Conservation (phyloP, 1,139 yeast species). For the Meyerozyma sp. region DNA sequence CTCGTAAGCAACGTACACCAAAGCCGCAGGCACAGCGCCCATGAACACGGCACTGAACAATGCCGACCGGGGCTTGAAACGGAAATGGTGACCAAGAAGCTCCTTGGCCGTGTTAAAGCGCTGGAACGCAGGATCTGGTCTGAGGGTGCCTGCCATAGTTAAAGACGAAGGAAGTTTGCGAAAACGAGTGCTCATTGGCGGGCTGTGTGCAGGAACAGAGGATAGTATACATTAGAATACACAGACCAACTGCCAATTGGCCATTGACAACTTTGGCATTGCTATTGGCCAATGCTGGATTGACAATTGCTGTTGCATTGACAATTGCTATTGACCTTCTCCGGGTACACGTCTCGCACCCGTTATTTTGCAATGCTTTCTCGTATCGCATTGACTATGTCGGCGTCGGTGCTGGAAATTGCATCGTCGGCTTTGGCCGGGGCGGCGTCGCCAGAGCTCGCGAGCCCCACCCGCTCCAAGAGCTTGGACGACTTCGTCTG, state of each 20-base stretch:
- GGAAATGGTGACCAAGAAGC: conserved; percentile 37
- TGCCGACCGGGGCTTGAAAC: conserved; percentile 39
- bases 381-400: background rate
- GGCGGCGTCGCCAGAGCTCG: background rate
- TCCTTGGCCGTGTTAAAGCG: conserved; percentile 42
- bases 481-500: conserved; percentile 14
- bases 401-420: background rate
- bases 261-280: too few relatives aligned
- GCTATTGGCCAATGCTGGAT: too few relatives aligned
- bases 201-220: background rate
- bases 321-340: too few relatives aligned
- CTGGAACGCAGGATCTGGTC: conserved; percentile 40
- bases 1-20: conserved; percentile 32
- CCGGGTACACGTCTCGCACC: too few relatives aligned
- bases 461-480: conserved; percentile 11
- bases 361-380: background rate
- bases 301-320: too few relatives aligned
- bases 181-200: background rate
- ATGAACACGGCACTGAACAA: conserved; percentile 30
- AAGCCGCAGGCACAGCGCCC: conserved; percentile 36
- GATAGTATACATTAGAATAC: background rate
- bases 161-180: background rate
- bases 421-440: background rate
- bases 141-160: conserved; percentile 41
- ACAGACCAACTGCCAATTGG: background rate